Base-by-base conservation (phyloP, 2,329 filamentous ascomycete genomes). In the Fusarium floridanum region DNA sequence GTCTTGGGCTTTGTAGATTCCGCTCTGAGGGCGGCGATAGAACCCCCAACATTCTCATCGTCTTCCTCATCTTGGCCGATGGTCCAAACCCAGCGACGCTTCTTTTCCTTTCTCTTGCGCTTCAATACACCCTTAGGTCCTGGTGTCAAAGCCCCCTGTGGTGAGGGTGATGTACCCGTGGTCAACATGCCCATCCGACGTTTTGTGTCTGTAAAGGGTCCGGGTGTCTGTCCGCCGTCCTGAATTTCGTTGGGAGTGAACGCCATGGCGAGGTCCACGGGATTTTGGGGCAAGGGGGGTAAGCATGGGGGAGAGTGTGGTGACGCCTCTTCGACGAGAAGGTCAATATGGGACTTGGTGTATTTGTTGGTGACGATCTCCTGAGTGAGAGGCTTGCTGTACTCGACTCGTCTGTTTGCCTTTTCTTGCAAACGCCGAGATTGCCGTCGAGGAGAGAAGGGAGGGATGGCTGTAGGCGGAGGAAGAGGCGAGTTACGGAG, bases 401-500 rank as follows among this genome's bases (percentile, higher is more conserved):
- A 92, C 48, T 88, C 88, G 3, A 92, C 91, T 61, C 87, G 86
- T 69, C 88, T 86, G 14, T 86, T 85, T 1, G 87, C 87, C 74
- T 86, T 88, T 74, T 90, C 88, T 50, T 88, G 85, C 17, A 91
- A 81, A 14, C 89, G 87, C 32, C 85, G 82, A 1, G 90, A 91
- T 70, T 88, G 86, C 41, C 89, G 84, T 67, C 86, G 84, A 2
- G 89, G 87, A 1, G 89, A 90, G 6, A 84, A 81, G 2, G 89
- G 88, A 10, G 88, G 87, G 36, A 83, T 83, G 4, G 87, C 84
- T 22, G 82, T 88, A 4, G 84, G 81, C 1, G 89, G 88, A 22
- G 90, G 89, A 8, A 92, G 84, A 20, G 91, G 91, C 6, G 91
- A 92, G 84, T 92, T 92, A 63, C 90, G 88, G 24, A 92, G 86